These are phyloP conservation scores for Plasmodium falciparum DNA, from an alignment of 169 alveolate genomes.

Conservation along the genomic window DNA sequence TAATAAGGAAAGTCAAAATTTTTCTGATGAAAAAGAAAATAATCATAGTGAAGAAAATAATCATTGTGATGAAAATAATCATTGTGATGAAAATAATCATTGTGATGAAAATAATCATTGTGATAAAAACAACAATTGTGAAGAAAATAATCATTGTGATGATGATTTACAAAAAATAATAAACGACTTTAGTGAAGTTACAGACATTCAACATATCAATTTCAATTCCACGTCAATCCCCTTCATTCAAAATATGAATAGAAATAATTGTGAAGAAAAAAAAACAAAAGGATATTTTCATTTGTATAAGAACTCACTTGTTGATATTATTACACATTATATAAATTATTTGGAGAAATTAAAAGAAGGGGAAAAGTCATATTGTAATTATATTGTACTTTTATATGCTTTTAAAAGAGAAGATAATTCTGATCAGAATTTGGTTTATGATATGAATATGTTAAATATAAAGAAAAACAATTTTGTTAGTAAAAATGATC, in stretches of 20 bases:
- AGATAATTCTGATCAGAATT: background rate
- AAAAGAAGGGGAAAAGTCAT: background rate
- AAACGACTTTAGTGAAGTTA: constrained; percentile 32
- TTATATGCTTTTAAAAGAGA: constrained; percentile 41
- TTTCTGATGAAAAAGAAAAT: no score
- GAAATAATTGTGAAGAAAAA: background rate
- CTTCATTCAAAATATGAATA: no score
- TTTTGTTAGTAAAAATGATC: background rate
- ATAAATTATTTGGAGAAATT: constrained; percentile 21
- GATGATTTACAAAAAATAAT: constrained; percentile 1
- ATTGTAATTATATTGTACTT: constrained; percentile 46
- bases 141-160: background rate
- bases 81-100: background rate
- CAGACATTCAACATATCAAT: background rate
- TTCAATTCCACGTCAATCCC: no score
- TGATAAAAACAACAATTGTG: background rate
- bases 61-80: no score
- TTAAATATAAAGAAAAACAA: background rate
- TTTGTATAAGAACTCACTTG: constrained; percentile 12
- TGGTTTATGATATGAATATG: background rate
- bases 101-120: background rate
- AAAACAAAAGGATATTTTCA: constrained; percentile 16
- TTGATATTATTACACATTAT: constrained; percentile 38
- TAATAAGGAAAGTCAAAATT: no score
- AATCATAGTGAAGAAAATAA: no score